Evolutionary conservation across 2,329 filamentous ascomycete species (phyloP), one percentile per base, ranked within the genome.

Genomic region (Hymenoscyphus repandus): DNA sequence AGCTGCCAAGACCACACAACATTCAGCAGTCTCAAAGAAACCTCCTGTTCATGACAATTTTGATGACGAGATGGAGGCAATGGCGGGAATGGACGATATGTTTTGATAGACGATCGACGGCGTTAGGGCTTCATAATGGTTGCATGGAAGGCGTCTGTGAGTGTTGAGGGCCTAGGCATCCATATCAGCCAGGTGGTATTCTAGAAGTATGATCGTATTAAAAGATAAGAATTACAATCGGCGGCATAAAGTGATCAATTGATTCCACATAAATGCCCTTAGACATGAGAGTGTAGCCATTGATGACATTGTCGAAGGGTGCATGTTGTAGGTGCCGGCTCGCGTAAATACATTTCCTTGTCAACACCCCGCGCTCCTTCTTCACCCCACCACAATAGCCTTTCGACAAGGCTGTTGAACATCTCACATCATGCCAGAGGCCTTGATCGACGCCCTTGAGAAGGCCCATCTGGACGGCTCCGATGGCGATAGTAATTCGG

Each of bases 71-170:
- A 47, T 72, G 67, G 84, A 82, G 53, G 83, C 78, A 1, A 83
- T 90, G 80, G 80, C 77, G 34, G 80, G 80, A 56, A 79, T 82
- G 76, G 77, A 78, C 37, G 13, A 37, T 36, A 32, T 45, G 31
- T 22, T 45, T 7, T 31, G 15, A 34, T 6, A 13, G 10, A 18
- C 3, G 13, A 10, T 34, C 18, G 9, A 32, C 7, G 31, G 43
- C 31, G 30, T 34, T 45, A n/a, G 43, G 34, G 12, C 5, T 11
- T 37, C 4, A 17, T 4, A 3, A 37, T 5, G 12, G 34, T 5
- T 13, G 34, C 22, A 27, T 27, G 22, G 4, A 27, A 27, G 34
- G 34, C 34, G 15, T 11, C 34, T 5, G 10, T 27, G 22, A 27
- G 22, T 27, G 7, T 27, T 27, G 4, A 27, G 22, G 22, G 22